Evolutionary conservation across 352 stramenopile genomes (phyloP).

Genomic region (Lagenidium sp.): DNA sequence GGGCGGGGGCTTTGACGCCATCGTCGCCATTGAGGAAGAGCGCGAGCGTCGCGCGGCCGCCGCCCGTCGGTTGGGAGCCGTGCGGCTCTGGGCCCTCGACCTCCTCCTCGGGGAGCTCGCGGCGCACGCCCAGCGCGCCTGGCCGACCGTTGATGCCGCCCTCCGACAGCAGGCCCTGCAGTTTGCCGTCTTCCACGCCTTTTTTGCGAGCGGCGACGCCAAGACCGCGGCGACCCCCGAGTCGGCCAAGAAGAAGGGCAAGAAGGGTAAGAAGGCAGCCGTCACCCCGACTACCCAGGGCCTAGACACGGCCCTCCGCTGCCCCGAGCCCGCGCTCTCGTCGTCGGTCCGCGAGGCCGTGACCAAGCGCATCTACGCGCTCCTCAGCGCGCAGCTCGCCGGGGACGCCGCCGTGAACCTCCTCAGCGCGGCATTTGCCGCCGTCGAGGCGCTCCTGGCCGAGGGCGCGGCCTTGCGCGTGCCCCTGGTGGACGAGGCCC

Average conservation of each 20-base stretch:
- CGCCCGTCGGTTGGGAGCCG: conserved; percentile 44
- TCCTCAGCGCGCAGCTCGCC: conserved; percentile 47
- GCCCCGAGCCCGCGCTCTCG: conserved; percentile 38
- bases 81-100: conserved; percentile 70
- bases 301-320: conserved; percentile 1
- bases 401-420: conserved; percentile 32
- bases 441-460: conserved; percentile 27
- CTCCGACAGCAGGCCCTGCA: conserved; percentile 35
- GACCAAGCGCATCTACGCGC: conserved; percentile 59
- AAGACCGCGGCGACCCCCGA: conserved; percentile 12
- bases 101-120: conserved; percentile 32
- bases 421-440: conserved; percentile 27
- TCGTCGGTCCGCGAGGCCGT: conserved; percentile 25
- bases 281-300: conserved; percentile 4
- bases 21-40: conserved; percentile 71
- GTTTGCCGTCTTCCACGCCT: conserved; percentile 66
- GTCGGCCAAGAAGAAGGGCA: conserved; percentile 47
- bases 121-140: conserved; percentile 11
- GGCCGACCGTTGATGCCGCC: no score
- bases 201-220: no score
- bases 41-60: conserved; percentile 54
- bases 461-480: conserved; percentile 21
- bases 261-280: conserved; percentile 16
- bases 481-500: conserved; percentile 25
- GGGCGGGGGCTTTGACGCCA: conserved; percentile 47